Evolutionary conservation across 805 yeast species (phyloP).

Genomic region (Barnettozyma vustinii): DNA sequence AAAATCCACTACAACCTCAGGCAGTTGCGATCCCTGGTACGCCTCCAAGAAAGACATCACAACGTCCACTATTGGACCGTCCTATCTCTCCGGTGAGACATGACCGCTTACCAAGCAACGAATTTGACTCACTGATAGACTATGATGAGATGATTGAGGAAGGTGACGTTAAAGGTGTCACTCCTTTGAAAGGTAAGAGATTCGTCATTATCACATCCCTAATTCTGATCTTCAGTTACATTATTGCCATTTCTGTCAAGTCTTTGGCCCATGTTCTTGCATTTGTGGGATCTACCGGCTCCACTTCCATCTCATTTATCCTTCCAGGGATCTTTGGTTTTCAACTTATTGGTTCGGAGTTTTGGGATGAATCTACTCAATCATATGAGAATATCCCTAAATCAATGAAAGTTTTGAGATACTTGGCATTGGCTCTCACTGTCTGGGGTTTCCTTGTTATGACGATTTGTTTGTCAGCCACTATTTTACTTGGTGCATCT

Average conservation of each 20-base stretch:
- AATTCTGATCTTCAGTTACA: constrained; percentile 51
- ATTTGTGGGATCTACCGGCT: constrained; percentile 89
- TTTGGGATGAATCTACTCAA: constrained; percentile 24
- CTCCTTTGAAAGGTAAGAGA: constrained; percentile 28
- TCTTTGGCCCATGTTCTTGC: constrained; percentile 82
- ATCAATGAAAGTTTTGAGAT: constrained; percentile 27
- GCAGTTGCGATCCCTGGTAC: neutral
- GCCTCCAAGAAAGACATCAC: constrained; percentile 4
- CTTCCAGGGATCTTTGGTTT: constrained; percentile 86
- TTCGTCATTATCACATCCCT: constrained; percentile 48
- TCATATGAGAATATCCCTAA: constrained; percentile 26
- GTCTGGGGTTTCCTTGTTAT: constrained; percentile 48
- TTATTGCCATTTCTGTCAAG: constrained; percentile 57
- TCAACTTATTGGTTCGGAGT: constrained; percentile 54
- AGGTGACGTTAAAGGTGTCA: constrained; percentile 19
- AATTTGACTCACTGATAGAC: constrained; percentile 9
- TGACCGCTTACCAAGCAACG: constrained; percentile 3
- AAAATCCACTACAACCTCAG: neutral
- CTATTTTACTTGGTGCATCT: constrained; percentile 26
- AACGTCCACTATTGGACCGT: constrained; percentile 3
- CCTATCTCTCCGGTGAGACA: neutral
- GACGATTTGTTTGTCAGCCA: constrained; percentile 43
- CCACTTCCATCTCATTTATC: constrained; percentile 86
- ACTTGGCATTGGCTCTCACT: constrained; percentile 32
- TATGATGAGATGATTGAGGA: constrained; percentile 30